phyloP scores from a whole-genome alignment of 1,284 basidiomycete genomes.

The Takashimella koratensis region DNA sequence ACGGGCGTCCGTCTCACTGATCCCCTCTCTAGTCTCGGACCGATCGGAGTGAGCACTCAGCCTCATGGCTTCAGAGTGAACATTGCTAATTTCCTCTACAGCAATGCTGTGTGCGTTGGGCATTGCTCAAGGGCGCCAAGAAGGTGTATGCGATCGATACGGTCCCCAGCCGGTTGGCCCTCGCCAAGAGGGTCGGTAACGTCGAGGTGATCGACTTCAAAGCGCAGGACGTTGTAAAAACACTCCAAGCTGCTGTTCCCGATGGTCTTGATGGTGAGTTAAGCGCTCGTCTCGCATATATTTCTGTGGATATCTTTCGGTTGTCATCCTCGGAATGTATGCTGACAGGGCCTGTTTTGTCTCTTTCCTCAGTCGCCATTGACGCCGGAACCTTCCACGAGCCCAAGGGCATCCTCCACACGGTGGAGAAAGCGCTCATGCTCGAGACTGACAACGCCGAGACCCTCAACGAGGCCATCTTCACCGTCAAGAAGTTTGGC shows the following conservation, averaged over 20 bases:
- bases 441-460: slow-evolving; percentile 73
- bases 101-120: slow-evolving; percentile 60
- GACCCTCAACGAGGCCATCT: slow-evolving; percentile 56
- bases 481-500: slow-evolving; percentile 63
- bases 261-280: slow-evolving; percentile 60
- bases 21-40: too few relatives aligned
- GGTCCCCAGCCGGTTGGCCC: slow-evolving; percentile 60
- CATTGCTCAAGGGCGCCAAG: slow-evolving; percentile 64
- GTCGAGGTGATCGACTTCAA: slow-evolving; percentile 66
- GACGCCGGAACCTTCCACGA: slow-evolving; percentile 62
- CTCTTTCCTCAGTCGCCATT: slow-evolving; percentile 54
- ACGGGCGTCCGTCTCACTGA: too few relatives aligned
- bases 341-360: too few relatives aligned
- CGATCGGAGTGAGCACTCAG: too few relatives aligned
- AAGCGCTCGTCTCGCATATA: too few relatives aligned
- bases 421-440: slow-evolving; percentile 65
- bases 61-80: too few relatives aligned
- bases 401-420: slow-evolving; percentile 61
- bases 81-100: slow-evolving; percentile 5
- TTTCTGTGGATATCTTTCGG: too few relatives aligned
- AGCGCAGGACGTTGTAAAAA: slow-evolving; percentile 58
- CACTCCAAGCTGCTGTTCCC: slow-evolving; percentile 61
- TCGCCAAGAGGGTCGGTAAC: slow-evolving; percentile 57
- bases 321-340: too few relatives aligned
- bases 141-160: slow-evolving; percentile 70